A percentile compares a stretch with the other conserved stretches of the same genome.
These are phyloP conservation scores for Moesziomyces sp. DNA, from an alignment of 1,284 basidiomycete species.

Conservation along the genomic window DNA sequence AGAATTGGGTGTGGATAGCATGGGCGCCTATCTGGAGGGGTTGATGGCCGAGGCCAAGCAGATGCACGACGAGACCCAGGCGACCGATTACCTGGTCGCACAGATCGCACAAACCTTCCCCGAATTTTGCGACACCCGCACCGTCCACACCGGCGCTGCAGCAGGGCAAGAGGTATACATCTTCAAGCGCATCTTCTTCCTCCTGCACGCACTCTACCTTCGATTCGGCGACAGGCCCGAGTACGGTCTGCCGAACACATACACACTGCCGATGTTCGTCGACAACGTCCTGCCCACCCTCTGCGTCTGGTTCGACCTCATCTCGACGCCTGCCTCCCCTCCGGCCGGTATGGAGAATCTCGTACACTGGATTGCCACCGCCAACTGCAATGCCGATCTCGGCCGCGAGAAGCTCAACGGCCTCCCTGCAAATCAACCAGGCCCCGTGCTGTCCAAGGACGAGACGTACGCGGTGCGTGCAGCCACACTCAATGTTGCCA, in stretches of 20 bases:
- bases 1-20: slow-evolving; percentile 74
- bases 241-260: slow-evolving; percentile 69
- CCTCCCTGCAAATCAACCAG: slow-evolving; percentile 9
- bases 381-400: slow-evolving; percentile 10
- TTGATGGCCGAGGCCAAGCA: slow-evolving; percentile 74
- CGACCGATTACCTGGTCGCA: slow-evolving; percentile 8
- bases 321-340: slow-evolving; percentile 73
- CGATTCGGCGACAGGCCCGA: slow-evolving; percentile 65
- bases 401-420: background rate
- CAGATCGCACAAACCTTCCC: slow-evolving; percentile 27
- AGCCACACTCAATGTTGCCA: slow-evolving; percentile 51
- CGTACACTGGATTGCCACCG: slow-evolving; percentile 9
- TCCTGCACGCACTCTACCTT: slow-evolving; percentile 77
- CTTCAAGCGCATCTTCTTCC: slow-evolving; percentile 88
- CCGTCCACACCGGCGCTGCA: slow-evolving; percentile 3
- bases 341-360: slow-evolving; percentile 14
- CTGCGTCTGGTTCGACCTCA: slow-evolving; percentile 79
- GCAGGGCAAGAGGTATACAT: slow-evolving; percentile 73
- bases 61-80: slow-evolving; percentile 37
- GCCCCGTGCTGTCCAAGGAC: slow-evolving; percentile 30
- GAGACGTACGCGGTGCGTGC: slow-evolving; percentile 61
- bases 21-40: slow-evolving; percentile 79
- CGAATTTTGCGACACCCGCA: slow-evolving; percentile 56
- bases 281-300: slow-evolving; percentile 89
- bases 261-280: slow-evolving; percentile 76